A percentile compares a stretch with the other conserved stretches of the same genome.
phyloP scores from a whole-genome alignment of 2,329 filamentous ascomycete genomes.

The Pseudogymnoascus sp. region DNA sequence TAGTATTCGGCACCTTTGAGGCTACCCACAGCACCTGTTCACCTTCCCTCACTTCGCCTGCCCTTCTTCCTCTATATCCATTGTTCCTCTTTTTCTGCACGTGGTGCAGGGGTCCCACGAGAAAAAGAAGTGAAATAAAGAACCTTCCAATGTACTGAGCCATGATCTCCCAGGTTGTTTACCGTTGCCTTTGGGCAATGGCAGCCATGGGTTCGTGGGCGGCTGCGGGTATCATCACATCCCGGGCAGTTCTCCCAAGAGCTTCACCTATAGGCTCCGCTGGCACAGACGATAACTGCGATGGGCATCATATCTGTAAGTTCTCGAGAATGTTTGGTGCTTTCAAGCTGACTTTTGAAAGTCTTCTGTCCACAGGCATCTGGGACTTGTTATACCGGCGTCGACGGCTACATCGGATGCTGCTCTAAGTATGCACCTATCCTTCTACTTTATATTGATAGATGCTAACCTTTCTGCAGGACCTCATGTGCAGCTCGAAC shows the following conservation, averaged over 20 bases:
- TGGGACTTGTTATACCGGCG: constrained; percentile 8
- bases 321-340: not conserved
- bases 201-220: not conserved
- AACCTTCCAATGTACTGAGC: not conserved
- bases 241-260: not conserved
- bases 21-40: not conserved
- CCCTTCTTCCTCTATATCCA: not conserved
- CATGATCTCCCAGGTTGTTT: not conserved
- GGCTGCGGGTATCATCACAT: not conserved
- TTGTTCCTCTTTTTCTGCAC: not conserved
- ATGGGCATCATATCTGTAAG: not conserved
- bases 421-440: not conserved
- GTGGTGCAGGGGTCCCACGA: not conserved
- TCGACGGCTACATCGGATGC: not conserved
- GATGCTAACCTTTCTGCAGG: not conserved
- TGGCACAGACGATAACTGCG: not conserved
- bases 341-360: not conserved
- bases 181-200: not conserved
- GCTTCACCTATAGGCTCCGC: not conserved
- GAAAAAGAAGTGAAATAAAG: not conserved
- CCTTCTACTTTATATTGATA: not conserved
- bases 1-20: not conserved
- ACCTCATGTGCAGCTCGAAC: not conserved
- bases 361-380: not conserved
- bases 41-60: not conserved